phyloP scores from a whole-genome alignment of 1,284 basidiomycete species.

The Cutaneotrichosporon dermatis region DNA sequence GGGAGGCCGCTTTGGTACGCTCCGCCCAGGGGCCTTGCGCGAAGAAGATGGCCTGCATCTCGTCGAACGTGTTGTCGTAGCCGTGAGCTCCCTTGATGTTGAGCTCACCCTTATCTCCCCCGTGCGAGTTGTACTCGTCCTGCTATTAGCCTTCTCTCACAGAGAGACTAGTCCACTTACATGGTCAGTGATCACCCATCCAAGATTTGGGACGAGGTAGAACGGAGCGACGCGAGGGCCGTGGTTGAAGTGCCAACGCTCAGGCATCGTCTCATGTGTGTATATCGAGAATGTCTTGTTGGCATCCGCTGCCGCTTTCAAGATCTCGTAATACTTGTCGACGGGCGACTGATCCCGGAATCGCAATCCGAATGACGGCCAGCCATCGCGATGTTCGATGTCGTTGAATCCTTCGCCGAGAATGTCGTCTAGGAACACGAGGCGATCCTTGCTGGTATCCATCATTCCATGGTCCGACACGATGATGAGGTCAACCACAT shows the following conservation, averaged over 20 bases:
- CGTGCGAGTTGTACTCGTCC: conserved; percentile 8
- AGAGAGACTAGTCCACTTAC: conserved; percentile 14
- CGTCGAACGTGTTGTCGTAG: conserved; percentile 61
- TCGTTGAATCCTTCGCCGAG: conserved; percentile 64
- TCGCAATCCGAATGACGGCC: conserved; percentile 10
- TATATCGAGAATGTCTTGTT: conserved; percentile 69
- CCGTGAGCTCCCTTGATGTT: conserved; percentile 14
- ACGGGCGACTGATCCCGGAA: conserved; percentile 4
- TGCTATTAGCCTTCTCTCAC: conserved; percentile 47
- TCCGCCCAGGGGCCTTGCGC: conserved; percentile 47
- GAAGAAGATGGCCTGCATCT: conserved; percentile 87
- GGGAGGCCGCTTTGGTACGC: conserved; percentile 2
- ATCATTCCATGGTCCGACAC: conserved; percentile 94
- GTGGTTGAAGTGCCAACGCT: conserved; percentile 67
- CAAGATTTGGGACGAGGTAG: conserved; percentile 74
- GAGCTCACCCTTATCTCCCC: conserved; percentile 1
- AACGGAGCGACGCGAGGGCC: conserved; percentile 75
- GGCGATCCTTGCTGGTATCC: conserved; percentile 68
- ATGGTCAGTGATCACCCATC: conserved; percentile 63
- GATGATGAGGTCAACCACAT: conserved; percentile 81
- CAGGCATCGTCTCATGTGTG: conserved; percentile 73
- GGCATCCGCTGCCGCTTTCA: conserved; percentile 53
- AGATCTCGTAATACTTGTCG: conserved; percentile 44
- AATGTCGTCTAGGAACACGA: conserved; percentile 76
- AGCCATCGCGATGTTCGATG: conserved; percentile 68